Base-by-base conservation (phyloP, 164 flowering plant species). In the Litsea cubeba region DNA sequence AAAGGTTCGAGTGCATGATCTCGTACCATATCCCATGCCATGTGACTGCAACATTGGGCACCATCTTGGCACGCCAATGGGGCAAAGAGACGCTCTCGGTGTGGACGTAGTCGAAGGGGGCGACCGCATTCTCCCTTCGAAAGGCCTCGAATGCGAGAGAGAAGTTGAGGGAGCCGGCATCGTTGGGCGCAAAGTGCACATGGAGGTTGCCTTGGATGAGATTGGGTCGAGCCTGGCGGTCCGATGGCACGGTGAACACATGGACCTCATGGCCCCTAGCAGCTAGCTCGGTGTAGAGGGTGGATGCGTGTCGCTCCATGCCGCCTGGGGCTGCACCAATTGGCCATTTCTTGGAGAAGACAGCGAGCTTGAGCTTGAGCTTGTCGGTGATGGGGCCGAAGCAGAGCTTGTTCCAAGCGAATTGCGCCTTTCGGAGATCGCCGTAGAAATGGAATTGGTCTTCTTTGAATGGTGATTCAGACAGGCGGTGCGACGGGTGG, bases 1-100 rank as follows among this genome's bases (percentile, higher is more conserved):
- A 89, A 35, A 92, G 90, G 35, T 71, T 74, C 0, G 98, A 94
- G 14, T 91, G 89, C 7, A 94, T 62, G 79, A 87, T 86, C 75
- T 94, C 98, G 2, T 91, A 80, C 5, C 92, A 95, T 10, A 90
- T 91, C 0, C 98, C 97, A 46, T 94, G 97, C 97, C 98, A 94
- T 0, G 97, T 82, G 1, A 85, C 96, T 0, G 87, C 97, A 1
- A 94, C 88, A 65, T 92, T 90, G 0, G 89, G 76, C 40, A 91
- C 72, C 0, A 80, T 20, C 0, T 81, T 84, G 2, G 97, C 97
- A 15, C 85, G 62, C 88, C 89, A 88, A 54, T 87, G 86, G 57
- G 98, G 96, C 14, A 94, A 82, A 3, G 98, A 91, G 8, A 94
- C 96, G 76, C 98, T 94, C 71, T 92, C 98, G 0, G 97, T 83